Conservation (phyloP, 2,329 filamentous ascomycete genomes). For the Emericellopsis cladophorae region DNA sequence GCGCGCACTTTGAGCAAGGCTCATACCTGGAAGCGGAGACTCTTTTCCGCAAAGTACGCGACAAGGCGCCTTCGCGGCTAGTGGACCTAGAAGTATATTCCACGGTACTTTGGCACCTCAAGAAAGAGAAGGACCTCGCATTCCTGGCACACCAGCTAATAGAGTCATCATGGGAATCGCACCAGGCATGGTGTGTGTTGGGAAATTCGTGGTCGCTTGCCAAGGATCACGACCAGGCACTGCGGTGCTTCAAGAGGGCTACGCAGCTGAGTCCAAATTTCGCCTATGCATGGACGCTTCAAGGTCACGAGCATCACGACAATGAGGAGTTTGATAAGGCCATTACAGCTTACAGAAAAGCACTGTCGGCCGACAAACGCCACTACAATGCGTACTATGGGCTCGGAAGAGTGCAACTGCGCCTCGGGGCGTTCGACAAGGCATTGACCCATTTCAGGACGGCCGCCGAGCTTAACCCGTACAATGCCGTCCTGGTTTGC, state of each 20-base stretch:
- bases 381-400: constrained; percentile 99
- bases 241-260: constrained; percentile 88
- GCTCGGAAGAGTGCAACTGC: constrained; percentile 70
- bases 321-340: constrained; percentile 98
- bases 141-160: constrained; percentile 86
- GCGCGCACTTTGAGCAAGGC: constrained; percentile 82
- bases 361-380: constrained; percentile 72
- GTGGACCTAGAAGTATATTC: constrained; percentile 98
- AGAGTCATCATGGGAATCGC: constrained; percentile 76
- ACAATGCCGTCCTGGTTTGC: constrained; percentile 83
- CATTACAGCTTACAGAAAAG: constrained; percentile 71
- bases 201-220: constrained; percentile 92
- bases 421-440: constrained; percentile 80
- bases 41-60: constrained; percentile 67
- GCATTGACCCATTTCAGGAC: constrained; percentile 86
- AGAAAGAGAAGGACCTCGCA: constrained; percentile 80
- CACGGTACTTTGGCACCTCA: constrained; percentile 96
- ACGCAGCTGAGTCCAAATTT: constrained; percentile 84
- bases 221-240: constrained; percentile 84
- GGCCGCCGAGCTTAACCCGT: constrained; percentile 81
- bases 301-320: constrained; percentile 88
- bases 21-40: constrained; percentile 79
- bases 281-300: constrained; percentile 89
- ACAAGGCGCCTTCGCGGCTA: constrained; percentile 67
- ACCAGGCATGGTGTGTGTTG: constrained; percentile 90